Percentiles rank a stretch among this genome's conserved stretches.
Conservation (phyloP, 2,329 filamentous ascomycete genomes). For the Stromatinia cepivora region DNA sequence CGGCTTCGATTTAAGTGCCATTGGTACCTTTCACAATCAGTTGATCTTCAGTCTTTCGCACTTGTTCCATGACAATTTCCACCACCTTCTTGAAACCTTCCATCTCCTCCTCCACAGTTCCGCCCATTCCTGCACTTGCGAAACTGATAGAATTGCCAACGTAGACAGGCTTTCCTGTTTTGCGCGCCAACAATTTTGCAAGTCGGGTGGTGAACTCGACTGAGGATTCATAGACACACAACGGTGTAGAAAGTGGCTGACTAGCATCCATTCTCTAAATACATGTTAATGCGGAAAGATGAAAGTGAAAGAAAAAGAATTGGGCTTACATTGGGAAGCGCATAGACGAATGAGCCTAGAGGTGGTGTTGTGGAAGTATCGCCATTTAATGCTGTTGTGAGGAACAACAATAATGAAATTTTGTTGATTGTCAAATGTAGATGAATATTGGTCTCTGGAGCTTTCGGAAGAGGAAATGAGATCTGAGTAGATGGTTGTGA, state of each 20-base stretch:
- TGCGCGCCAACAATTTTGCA: conserved; percentile 78
- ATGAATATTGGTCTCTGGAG: conserved; percentile 61
- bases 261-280: conserved; percentile 44
- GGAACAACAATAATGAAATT: conserved; percentile 59
- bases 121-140: conserved; percentile 69
- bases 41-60: conserved; percentile 44
- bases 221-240: conserved; percentile 74
- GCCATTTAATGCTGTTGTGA: conserved; percentile 58
- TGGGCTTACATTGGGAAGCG: conserved; percentile 76
- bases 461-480: conserved; percentile 60
- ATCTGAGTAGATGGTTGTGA: conserved; percentile 45
- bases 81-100: conserved; percentile 77
- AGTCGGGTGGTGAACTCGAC: conserved; percentile 85
- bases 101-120: conserved; percentile 91
- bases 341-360: conserved; percentile 91
- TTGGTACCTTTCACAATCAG: conserved; percentile 24
- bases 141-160: conserved; percentile 87
- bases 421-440: conserved; percentile 58
- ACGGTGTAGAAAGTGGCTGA: conserved; percentile 72
- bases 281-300: conserved; percentile 26
- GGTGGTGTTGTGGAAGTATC: conserved; percentile 52
- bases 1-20: conserved; percentile 9
- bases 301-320: conserved; percentile 5
- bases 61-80: conserved; percentile 61
- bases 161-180: conserved; percentile 74